Base-by-base conservation (phyloP, 805 yeast species). In the Starmerella riodocensis region DNA sequence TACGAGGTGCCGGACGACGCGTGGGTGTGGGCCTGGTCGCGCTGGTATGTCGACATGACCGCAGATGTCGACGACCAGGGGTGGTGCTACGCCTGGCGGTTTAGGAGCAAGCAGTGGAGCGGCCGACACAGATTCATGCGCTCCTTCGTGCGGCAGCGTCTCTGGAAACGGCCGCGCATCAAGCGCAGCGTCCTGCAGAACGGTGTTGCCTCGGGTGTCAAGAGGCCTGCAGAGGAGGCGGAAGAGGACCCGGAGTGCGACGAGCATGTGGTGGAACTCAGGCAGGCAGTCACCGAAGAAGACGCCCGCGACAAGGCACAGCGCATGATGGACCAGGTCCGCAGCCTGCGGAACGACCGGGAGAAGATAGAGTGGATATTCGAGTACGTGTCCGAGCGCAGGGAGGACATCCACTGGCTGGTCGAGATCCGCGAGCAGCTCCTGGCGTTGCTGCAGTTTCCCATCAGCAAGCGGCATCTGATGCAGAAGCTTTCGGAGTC, bases 51-150 rank as follows among this genome's bases (percentile, higher is more conserved):
- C 2, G 65, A 76, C 42, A 77, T 82, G 88, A 53, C 60, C 4
- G 59, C 61, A 29, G 84, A 79, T 52, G 78, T 73, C 17, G 93
- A 81, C 55, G 86, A 79, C 50, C 80, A 77, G 52, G 93, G 93
- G n/a, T 81, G 93, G 93, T 55, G 67, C 24, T 82, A 81, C 52
- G 66, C 79, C 41, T 62, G 70, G 58, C 48, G 66, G 19, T 70
- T 76, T 43, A 55, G 61, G 8, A 59, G 70, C 17, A 50, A 48
- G 20, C 53, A 56, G 33, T 81, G 93, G 93, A 72, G 74, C 49
- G 82, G 81, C 3, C 44, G 53, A 22, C 71, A 69, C 51, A 64
- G 67, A 34, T 63, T 65, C 46, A 61, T 70, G 43, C 77, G 79
- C 1, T 69, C 76, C 42, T 69, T 73, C 54, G 81, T 78, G 2